Percentiles rank a stretch among this genome's conserved stretches.
These are phyloP conservation scores for Raddia distichophylla DNA, from an alignment of 176 grass and related monocot species.

Conservation along the genomic window DNA sequence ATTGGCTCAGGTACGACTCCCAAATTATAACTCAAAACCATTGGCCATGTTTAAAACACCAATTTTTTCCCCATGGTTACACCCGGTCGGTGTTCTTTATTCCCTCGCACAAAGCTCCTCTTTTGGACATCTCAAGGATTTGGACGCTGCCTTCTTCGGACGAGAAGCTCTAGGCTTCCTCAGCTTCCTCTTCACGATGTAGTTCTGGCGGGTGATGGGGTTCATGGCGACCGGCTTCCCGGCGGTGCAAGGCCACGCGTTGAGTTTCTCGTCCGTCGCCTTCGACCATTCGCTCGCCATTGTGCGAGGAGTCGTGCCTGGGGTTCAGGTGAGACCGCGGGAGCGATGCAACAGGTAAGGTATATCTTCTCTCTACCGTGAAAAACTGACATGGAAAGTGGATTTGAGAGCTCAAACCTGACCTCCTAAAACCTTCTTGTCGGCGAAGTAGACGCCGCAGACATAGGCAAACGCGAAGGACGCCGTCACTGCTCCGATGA, in stretches of 20 bases:
- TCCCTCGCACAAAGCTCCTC: neutral
- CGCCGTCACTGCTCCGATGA: slow-evolving; percentile 44
- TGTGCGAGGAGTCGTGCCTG: slow-evolving; percentile 15
- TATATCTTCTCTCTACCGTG: neutral
- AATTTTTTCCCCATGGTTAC: slow-evolving; percentile 3
- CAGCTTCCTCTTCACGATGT: slow-evolving; percentile 33
- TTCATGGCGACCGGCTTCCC: slow-evolving; percentile 33
- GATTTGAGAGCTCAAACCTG: neutral
- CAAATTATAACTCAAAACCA: neutral
- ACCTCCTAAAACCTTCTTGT: slow-evolving; percentile 52
- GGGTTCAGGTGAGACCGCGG: neutral
- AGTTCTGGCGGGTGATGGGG: slow-evolving; percentile 35
- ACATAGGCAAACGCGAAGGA: slow-evolving; percentile 47
- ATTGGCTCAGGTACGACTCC: neutral
- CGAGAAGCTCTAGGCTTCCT: neutral
- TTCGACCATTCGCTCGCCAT: slow-evolving; percentile 19
- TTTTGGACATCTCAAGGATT: neutral
- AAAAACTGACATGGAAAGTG: neutral
- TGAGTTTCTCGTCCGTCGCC: slow-evolving; percentile 19
- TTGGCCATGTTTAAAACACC: neutral
- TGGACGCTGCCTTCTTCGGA: neutral
- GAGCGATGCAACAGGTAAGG: neutral
- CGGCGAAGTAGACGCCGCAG: slow-evolving; percentile 35
- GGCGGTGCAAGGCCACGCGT: slow-evolving; percentile 33
- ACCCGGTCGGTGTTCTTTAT: neutral